phyloP scores from a whole-genome alignment of 148 eudicot species.

The Spergularia bocconei region DNA sequence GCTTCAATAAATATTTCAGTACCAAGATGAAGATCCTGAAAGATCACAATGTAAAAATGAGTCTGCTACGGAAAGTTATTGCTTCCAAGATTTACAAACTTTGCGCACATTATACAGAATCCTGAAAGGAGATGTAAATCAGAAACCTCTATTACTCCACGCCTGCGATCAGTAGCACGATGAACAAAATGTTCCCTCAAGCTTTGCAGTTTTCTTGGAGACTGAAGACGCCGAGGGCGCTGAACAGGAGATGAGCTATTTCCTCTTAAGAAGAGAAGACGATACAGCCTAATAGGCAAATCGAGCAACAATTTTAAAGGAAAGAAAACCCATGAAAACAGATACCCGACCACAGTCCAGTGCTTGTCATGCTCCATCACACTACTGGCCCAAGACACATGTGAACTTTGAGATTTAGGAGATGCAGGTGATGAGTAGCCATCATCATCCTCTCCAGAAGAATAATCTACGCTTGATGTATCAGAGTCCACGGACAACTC shows the following conservation, averaged over 20 bases:
- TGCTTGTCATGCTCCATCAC: slow-evolving; percentile 47
- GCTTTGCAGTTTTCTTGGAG: slow-evolving; percentile 49
- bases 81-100: neutral
- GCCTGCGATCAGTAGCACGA: slow-evolving; percentile 88
- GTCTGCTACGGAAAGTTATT: neutral
- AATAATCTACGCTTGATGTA: slow-evolving; percentile 54
- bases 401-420: slow-evolving; percentile 73
- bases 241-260: slow-evolving; percentile 27
- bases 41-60: neutral
- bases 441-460: slow-evolving; percentile 73
- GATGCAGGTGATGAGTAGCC: slow-evolving; percentile 50
- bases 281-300: slow-evolving; percentile 53
- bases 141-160: slow-evolving; percentile 90
- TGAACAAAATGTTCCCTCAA: slow-evolving; percentile 70
- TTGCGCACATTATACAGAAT: slow-evolving; percentile 8
- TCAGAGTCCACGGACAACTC: slow-evolving; percentile 84
- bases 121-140: neutral
- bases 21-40: slow-evolving; percentile 87
- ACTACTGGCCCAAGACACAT: slow-evolving; percentile 53
- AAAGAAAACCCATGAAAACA: slow-evolving; percentile 58
- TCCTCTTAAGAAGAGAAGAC: slow-evolving; percentile 35
- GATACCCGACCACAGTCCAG: slow-evolving; percentile 44
- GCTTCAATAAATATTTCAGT: slow-evolving; percentile 81
- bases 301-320: slow-evolving; percentile 59
- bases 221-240: slow-evolving; percentile 24